These are phyloP conservation scores for Solanum chilense DNA, from an alignment of 257 asterid genomes.

Conservation along the genomic window DNA sequence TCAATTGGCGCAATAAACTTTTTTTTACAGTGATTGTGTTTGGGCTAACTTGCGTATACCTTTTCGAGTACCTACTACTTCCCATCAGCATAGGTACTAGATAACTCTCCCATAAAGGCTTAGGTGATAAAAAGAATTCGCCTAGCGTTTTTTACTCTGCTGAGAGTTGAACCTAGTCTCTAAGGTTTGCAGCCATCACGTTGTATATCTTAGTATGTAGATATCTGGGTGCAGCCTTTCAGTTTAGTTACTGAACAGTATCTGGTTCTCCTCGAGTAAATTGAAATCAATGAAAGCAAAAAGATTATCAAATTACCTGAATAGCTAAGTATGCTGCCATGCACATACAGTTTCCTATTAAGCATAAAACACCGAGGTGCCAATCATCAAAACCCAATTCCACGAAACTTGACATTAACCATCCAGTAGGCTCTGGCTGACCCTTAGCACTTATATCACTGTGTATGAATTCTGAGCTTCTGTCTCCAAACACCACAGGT, in stretches of 20 bases:
- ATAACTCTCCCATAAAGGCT: background rate
- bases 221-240: background rate
- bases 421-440: slow-evolving; percentile 85
- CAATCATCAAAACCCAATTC: slow-evolving; percentile 69
- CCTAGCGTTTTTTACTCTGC: background rate
- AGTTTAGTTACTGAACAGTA: background rate
- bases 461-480: slow-evolving; percentile 45
- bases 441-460: slow-evolving; percentile 73
- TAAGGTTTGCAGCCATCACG: background rate
- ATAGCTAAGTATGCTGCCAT: slow-evolving; percentile 84
- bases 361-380: slow-evolving; percentile 88
- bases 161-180: background rate
- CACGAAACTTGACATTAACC: slow-evolving; percentile 54
- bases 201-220: background rate
- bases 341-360: slow-evolving; percentile 94
- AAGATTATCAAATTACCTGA: slow-evolving; percentile 43
- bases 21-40: background rate
- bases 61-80: background rate
- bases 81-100: background rate
- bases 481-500: slow-evolving; percentile 66
- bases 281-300: background rate
- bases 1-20: background rate
- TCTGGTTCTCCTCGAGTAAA: background rate
- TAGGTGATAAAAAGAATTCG: background rate
- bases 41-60: background rate